A percentile compares a stretch with the other conserved stretches of the same genome.
Evolutionary conservation across 192 early-diverging fungal genomes (phyloP).

Genomic region (Haplosporangium gracile): DNA sequence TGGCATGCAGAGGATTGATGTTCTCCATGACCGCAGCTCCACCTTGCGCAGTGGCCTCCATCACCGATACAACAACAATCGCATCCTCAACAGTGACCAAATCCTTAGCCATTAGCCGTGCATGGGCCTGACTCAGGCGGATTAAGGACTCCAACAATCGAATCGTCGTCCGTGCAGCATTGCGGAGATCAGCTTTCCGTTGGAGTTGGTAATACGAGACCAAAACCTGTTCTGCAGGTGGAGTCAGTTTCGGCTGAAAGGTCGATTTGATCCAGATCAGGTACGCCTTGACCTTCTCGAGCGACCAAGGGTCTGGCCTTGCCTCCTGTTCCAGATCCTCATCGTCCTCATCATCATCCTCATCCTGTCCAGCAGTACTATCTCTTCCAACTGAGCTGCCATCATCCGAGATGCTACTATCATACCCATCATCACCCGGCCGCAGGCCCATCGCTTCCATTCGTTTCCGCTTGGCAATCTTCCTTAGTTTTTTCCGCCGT

Average conservation of each 20-base stretch:
- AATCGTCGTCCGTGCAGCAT: conserved; percentile 81
- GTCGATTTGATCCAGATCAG: conserved; percentile 69
- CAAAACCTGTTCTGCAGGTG: conserved; percentile 73
- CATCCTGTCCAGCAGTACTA: neutral
- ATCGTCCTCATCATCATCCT: conserved; percentile 8
- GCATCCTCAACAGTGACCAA: conserved; percentile 72
- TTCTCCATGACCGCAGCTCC: conserved; percentile 64
- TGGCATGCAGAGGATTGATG: conserved; percentile 67
- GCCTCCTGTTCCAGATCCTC: neutral
- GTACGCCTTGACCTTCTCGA: conserved; percentile 79
- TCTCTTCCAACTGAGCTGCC: neutral
- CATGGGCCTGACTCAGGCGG: conserved; percentile 75
- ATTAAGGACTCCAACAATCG: conserved; percentile 73
- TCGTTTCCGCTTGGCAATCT: neutral
- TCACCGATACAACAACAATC: conserved; percentile 68
- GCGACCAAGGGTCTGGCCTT: conserved; percentile 59
- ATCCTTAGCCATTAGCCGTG: conserved; percentile 72
- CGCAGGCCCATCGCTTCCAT: conserved; percentile 15
- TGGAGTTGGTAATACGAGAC: conserved; percentile 81
- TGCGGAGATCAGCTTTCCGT: conserved; percentile 71
- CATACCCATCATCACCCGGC: neutral
- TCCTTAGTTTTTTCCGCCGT: conserved; percentile 21
- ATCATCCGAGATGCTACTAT: neutral
- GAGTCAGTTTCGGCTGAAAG: conserved; percentile 68
- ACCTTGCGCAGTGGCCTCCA: conserved; percentile 72